phyloP scores from a whole-genome alignment of 768 basidiomycete genomes.

The Candolleomyces eurysporus region DNA sequence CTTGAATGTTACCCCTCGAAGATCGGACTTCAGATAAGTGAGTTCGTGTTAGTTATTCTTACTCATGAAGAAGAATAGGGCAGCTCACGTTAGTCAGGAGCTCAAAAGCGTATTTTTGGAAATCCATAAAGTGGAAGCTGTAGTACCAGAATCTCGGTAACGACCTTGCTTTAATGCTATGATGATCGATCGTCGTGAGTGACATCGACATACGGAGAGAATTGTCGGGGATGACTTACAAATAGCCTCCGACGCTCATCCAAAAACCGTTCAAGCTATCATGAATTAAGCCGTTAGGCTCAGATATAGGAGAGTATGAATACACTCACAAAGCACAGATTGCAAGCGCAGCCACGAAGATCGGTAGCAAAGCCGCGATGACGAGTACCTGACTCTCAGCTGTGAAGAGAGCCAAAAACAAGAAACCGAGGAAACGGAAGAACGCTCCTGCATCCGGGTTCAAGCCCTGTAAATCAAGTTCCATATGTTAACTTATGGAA shows the following conservation, averaged over 20 bases:
- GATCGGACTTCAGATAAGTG: slow-evolving; percentile 37
- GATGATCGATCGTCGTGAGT: slow-evolving; percentile 9
- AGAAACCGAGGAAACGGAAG: slow-evolving; percentile 53
- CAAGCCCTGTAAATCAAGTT: slow-evolving; percentile 35
- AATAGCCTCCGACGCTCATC: slow-evolving; percentile 55
- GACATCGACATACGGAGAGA: neutral
- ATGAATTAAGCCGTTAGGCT: neutral
- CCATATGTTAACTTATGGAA: too few species aligned
- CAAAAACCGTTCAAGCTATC: slow-evolving; percentile 49
- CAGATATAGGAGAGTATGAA: neutral
- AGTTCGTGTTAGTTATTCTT: neutral
- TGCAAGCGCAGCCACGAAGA: slow-evolving; percentile 61
- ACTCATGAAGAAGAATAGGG: too few species aligned
- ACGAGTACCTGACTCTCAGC: slow-evolving; percentile 54
- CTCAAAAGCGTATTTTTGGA: slow-evolving; percentile 45
- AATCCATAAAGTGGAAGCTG: slow-evolving; percentile 56
- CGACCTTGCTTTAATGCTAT: slow-evolving; percentile 49
- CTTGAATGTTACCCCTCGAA: slow-evolving; percentile 42
- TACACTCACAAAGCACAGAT: slow-evolving; percentile 41
- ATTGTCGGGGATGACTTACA: slow-evolving; percentile 24
- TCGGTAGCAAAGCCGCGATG: slow-evolving; percentile 49
- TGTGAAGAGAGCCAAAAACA: slow-evolving; percentile 51
- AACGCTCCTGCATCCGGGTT: slow-evolving; percentile 46
- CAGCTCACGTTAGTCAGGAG: slow-evolving; percentile 32
- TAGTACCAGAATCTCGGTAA: slow-evolving; percentile 61